A percentile compares a stretch with the other conserved stretches of the same genome.
phyloP scores from a whole-genome alignment of 2,329 filamentous ascomycete genomes.

The Curvularia sp. region DNA sequence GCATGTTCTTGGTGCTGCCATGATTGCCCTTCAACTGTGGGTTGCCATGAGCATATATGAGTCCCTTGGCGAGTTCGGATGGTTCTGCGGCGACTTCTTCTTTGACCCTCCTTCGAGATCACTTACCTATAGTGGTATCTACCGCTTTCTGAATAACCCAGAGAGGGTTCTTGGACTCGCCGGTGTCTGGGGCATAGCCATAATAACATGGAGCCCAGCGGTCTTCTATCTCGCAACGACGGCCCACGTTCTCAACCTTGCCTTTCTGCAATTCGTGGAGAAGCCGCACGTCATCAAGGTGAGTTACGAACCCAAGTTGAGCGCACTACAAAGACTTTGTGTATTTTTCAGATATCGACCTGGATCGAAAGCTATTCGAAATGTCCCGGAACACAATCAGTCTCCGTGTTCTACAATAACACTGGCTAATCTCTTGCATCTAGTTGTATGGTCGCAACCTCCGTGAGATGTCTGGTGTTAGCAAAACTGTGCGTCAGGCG shows the following conservation, averaged over 20 bases:
- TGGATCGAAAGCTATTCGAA: background rate
- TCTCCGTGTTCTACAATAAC: background rate
- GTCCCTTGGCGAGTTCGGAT: slow-evolving; percentile 94
- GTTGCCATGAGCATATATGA: slow-evolving; percentile 93
- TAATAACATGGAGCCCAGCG: slow-evolving; percentile 88
- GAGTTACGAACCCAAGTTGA: background rate
- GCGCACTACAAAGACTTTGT: background rate
- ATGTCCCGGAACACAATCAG: background rate
- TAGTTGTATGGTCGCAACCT: slow-evolving; percentile 81
- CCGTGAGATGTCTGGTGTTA: slow-evolving; percentile 85
- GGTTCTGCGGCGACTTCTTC: slow-evolving; percentile 88
- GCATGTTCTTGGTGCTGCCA: slow-evolving; percentile 80
- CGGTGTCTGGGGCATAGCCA: slow-evolving; percentile 91
- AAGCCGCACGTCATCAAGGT: slow-evolving; percentile 79
- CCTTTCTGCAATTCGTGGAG: slow-evolving; percentile 92
- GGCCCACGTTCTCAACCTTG: slow-evolving; percentile 83
- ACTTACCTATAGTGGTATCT: slow-evolving; percentile 94
- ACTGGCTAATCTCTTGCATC: background rate
- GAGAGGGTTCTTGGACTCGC: slow-evolving; percentile 92
- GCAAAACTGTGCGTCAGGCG: slow-evolving; percentile 87
- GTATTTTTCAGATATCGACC: background rate
- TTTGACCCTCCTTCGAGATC: slow-evolving; percentile 83
- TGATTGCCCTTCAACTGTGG: slow-evolving; percentile 91
- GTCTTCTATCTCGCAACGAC: slow-evolving; percentile 87
- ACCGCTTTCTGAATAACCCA: slow-evolving; percentile 97